These are phyloP conservation scores for Onygena corvina DNA, from an alignment of 2,329 filamentous ascomycete species.

Conservation along the genomic window DNA sequence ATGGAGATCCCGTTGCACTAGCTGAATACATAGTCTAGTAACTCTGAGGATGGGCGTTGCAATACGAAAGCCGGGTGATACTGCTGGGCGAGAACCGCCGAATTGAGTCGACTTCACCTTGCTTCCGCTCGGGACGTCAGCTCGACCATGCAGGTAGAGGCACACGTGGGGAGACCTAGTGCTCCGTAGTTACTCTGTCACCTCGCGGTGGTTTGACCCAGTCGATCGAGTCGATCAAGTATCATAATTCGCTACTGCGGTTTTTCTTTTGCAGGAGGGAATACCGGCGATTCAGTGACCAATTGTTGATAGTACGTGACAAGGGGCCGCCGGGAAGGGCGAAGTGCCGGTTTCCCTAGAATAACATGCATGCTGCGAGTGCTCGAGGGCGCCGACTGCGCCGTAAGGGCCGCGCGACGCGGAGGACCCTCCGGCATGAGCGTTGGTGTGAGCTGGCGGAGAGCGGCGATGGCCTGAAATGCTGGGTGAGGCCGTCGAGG, in stretches of 20 bases:
- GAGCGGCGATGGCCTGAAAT: too few relatives aligned
- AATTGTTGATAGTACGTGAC: not conserved
- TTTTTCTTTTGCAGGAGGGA: not conserved
- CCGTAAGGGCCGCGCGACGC: not conserved
- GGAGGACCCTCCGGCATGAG: too few relatives aligned
- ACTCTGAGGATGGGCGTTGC: too few relatives aligned
- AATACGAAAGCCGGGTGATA: too few relatives aligned
- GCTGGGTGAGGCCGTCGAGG: too few relatives aligned
- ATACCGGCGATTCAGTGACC: conserved; percentile 1
- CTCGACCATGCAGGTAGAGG: too few relatives aligned
- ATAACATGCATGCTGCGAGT: conserved; percentile 2
- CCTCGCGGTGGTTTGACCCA: not conserved
- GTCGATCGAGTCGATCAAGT: conserved; percentile 2
- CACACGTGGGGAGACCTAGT: too few relatives aligned
- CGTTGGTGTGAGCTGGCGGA: too few relatives aligned
- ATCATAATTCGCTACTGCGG: not conserved
- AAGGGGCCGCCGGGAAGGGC: not conserved
- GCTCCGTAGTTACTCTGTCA: too few relatives aligned
- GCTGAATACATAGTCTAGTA: not conserved
- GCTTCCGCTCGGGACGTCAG: too few relatives aligned
- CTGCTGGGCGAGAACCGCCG: too few relatives aligned
- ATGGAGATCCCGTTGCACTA: not conserved
- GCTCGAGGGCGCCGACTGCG: not conserved
- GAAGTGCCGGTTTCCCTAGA: not conserved
- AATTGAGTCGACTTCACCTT: too few relatives aligned